Conservation (phyloP, 2,329 filamentous ascomycete genomes). For the Fusarium sp. region DNA sequence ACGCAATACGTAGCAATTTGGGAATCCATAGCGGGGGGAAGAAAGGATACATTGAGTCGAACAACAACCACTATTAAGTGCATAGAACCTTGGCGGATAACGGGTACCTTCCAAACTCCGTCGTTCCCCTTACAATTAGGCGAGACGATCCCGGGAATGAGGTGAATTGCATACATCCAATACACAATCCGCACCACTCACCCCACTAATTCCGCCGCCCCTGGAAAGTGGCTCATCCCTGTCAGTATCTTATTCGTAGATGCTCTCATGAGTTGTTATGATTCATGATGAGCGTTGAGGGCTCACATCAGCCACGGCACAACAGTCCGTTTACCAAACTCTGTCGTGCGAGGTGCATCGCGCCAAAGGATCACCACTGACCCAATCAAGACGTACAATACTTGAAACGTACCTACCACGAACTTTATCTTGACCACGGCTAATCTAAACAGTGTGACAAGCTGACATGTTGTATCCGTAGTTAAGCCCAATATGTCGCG, state of each 20-base stretch:
- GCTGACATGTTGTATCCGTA: background rate
- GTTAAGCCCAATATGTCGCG: slow-evolving; percentile 12
- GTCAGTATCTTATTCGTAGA: background rate
- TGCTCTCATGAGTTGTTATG: background rate
- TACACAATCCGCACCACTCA: background rate
- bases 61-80: background rate
- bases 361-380: background rate
- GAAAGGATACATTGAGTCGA: slow-evolving; percentile 5
- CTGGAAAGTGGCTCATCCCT: slow-evolving; percentile 7
- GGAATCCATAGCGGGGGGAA: slow-evolving; percentile 11
- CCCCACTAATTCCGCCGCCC: slow-evolving; percentile 37
- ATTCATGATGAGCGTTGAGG: slow-evolving; percentile 4
- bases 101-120: slow-evolving; percentile 33
- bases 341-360: background rate
- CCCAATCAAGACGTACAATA: background rate
- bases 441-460: slow-evolving; percentile 11
- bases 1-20: slow-evolving; percentile 7
- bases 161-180: slow-evolving; percentile 8
- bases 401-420: background rate
- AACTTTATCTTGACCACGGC: slow-evolving; percentile 11
- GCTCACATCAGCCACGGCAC: slow-evolving; percentile 43
- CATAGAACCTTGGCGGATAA: slow-evolving; percentile 34
- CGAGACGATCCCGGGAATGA: slow-evolving; percentile 35
- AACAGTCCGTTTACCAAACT: background rate
- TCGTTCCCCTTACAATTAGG: slow-evolving; percentile 26